Evolutionary conservation across 1,284 basidiomycete genomes (phyloP).

Genomic region (Porodaedalea pini): DNA sequence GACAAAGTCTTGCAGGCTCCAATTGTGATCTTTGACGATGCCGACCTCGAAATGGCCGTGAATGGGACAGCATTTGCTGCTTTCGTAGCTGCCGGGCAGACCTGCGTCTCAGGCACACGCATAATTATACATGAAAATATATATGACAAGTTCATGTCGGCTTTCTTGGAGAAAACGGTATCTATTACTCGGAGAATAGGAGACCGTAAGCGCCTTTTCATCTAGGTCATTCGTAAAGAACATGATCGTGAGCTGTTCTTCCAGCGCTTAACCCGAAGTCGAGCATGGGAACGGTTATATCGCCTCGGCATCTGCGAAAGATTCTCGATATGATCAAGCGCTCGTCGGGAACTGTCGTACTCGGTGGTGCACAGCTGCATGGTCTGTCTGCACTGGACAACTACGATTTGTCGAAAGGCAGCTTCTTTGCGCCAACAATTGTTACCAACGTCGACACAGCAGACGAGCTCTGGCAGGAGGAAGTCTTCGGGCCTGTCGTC

Average conservation of each 20-base stretch:
- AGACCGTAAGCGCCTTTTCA: slow-evolving; percentile 49
- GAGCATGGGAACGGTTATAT: slow-evolving; percentile 77
- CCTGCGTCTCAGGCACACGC: slow-evolving; percentile 77
- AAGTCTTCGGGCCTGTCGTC: slow-evolving; percentile 78
- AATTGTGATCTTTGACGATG: slow-evolving; percentile 73
- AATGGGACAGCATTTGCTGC: slow-evolving; percentile 80
- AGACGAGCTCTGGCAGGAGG: slow-evolving; percentile 75
- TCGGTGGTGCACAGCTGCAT: slow-evolving; percentile 63
- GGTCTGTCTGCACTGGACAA: slow-evolving; percentile 60
- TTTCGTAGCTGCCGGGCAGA: slow-evolving; percentile 82
- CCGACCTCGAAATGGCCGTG: slow-evolving; percentile 63
- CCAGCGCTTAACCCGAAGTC: slow-evolving; percentile 65
- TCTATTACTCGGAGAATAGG: slow-evolving; percentile 69
- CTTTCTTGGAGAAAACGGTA: slow-evolving; percentile 59
- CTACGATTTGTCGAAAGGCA: slow-evolving; percentile 64
- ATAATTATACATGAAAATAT: slow-evolving; percentile 66
- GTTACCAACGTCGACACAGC: slow-evolving; percentile 53
- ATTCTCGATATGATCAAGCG: slow-evolving; percentile 57
- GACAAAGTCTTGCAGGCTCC: slow-evolving; percentile 51
- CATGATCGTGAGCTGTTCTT: background rate
- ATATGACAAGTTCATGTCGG: slow-evolving; percentile 61
- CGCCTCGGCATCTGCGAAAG: slow-evolving; percentile 54
- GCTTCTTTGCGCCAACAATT: slow-evolving; percentile 77
- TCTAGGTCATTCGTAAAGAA: slow-evolving; percentile 2
- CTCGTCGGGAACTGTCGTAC: slow-evolving; percentile 47